Evolutionary conservation across 2,329 filamentous ascomycete species (phyloP).

Genomic region (Epichloe sylvatica): DNA sequence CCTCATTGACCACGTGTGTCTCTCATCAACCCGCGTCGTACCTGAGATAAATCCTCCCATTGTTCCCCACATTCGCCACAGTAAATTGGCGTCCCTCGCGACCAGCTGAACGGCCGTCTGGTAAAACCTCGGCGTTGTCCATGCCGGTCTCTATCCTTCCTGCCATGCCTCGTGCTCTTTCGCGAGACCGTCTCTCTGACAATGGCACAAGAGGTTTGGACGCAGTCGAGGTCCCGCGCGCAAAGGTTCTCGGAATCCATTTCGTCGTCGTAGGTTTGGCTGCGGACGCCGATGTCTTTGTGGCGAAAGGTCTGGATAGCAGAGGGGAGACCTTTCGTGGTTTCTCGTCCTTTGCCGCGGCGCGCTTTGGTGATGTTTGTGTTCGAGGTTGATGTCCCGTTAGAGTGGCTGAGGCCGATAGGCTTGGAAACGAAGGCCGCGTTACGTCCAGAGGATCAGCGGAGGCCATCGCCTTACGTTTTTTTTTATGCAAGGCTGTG

Average conservation of each 20-base stretch:
- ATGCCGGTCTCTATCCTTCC: constrained; percentile 39
- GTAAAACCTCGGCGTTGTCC: constrained; percentile 41
- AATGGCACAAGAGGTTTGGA: constrained; percentile 29
- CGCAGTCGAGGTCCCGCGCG: constrained; percentile 9
- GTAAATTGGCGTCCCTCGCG: constrained; percentile 61
- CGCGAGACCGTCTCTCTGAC: constrained; percentile 32
- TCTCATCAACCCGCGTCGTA: constrained; percentile 26
- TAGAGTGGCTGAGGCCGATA: neutral
- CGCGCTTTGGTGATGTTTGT: constrained; percentile 4
- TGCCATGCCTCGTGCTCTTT: constrained; percentile 22
- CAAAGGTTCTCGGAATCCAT: constrained; percentile 4
- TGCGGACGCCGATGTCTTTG: constrained; percentile 6
- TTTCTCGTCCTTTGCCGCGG: constrained; percentile 3
- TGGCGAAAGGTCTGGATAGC: neutral
- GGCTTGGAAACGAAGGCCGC: constrained; percentile 6
- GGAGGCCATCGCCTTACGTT: constrained; percentile 11
- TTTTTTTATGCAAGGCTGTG: constrained; percentile 3
- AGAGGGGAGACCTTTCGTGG: constrained; percentile 3
- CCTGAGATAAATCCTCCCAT: constrained; percentile 71
- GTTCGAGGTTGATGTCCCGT: neutral
- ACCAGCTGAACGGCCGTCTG: constrained; percentile 46
- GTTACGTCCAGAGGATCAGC: constrained; percentile 9
- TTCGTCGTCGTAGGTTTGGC: constrained; percentile 5
- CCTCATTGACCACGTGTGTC: neutral
- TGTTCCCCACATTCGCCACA: constrained; percentile 70